Evolutionary conservation across 2,329 filamentous ascomycete genomes (phyloP), one percentile per base, ranked within the genome.

Genomic region (Verticillium nonalfalfae): DNA sequence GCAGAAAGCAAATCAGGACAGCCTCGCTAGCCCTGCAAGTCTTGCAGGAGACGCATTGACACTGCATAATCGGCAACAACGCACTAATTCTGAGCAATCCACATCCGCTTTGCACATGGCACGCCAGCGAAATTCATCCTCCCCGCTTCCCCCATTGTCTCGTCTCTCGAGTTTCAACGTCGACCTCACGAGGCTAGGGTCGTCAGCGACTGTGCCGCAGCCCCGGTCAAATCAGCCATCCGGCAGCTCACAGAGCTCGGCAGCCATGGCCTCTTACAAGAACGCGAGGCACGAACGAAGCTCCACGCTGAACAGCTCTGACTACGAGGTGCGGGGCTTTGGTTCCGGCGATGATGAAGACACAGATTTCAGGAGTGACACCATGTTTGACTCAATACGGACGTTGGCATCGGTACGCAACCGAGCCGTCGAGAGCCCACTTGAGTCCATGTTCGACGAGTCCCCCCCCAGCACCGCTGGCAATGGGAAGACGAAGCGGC

Each of bases 371-470:
- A 88, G 87, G 74, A 92, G 89, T 72, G 90, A 93, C 68, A 90
- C 86, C 18, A 81, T 90, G 61, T 93, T 87, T 73, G 90, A 93
- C 76, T 93, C 90, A 35, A 75, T 92, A 66, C 87, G 89, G 59
- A 93, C 90, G 15, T 81, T 84, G 63, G 87, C 84, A 45, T 91
- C 89, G 10, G 82, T 84, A 64, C 89, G 87, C 64, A 81, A 84
- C 60, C 85, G 87, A 63, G 84, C 85, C 38, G 82, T 86, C 56
- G 86, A 91, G 70, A 89, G 88, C 34, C 89, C 90, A 15, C 78
- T 93, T 58, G 90, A 93, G 69, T 90, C 86, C 31, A 90, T 93
- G 79, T 93, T 93, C 73, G 90, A 93, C 74, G 90, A 93, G 68
- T 91, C 89, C 14, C 89, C 88, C 39, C 84, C 85, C 7, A 84